phyloP scores from a whole-genome alignment of 805 yeast genomes.

The Sugiyamaella smithiae region DNA sequence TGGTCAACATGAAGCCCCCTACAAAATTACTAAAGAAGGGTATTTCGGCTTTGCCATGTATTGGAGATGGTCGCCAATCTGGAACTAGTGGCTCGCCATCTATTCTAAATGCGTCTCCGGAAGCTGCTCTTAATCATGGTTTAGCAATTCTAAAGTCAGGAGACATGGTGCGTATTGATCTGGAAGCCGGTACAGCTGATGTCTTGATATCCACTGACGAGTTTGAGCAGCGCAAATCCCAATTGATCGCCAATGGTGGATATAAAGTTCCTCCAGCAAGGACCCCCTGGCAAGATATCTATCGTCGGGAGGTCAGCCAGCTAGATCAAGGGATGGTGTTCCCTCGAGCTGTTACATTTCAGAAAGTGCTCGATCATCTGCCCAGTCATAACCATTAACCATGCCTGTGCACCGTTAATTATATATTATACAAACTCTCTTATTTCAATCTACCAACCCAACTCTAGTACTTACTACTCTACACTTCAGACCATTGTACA shows the following conservation, averaged over 20 bases:
- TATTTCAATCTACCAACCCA: too few relatives aligned
- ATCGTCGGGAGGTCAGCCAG: slow-evolving; percentile 28
- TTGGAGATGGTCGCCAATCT: slow-evolving; percentile 31
- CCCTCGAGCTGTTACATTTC: slow-evolving; percentile 29
- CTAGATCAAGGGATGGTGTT: slow-evolving; percentile 30
- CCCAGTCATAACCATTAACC: not conserved
- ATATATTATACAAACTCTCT: too few relatives aligned
- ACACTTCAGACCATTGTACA: too few relatives aligned
- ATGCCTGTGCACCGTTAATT: not conserved
- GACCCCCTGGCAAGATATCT: slow-evolving; percentile 34
- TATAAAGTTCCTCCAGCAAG: slow-evolving; percentile 23
- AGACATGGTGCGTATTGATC: slow-evolving; percentile 26
- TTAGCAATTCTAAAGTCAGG: slow-evolving; percentile 27
- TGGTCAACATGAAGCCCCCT: slow-evolving; percentile 31
- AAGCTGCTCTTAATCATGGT: slow-evolving; percentile 25
- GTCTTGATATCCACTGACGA: slow-evolving; percentile 24
- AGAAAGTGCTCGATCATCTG: slow-evolving; percentile 20
- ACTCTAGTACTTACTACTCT: too few relatives aligned
- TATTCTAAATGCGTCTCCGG: slow-evolving; percentile 25
- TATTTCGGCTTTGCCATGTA: slow-evolving; percentile 24
- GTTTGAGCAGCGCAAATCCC: slow-evolving; percentile 19
- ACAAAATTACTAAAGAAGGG: slow-evolving; percentile 24
- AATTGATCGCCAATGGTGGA: slow-evolving; percentile 14
- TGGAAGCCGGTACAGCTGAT: slow-evolving; percentile 25
- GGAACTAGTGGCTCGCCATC: slow-evolving; percentile 32